Percentiles rank a stretch among this genome's conserved stretches.
Conservation (phyloP, 2,329 filamentous ascomycete genomes). For the Aulographum hederae region DNA sequence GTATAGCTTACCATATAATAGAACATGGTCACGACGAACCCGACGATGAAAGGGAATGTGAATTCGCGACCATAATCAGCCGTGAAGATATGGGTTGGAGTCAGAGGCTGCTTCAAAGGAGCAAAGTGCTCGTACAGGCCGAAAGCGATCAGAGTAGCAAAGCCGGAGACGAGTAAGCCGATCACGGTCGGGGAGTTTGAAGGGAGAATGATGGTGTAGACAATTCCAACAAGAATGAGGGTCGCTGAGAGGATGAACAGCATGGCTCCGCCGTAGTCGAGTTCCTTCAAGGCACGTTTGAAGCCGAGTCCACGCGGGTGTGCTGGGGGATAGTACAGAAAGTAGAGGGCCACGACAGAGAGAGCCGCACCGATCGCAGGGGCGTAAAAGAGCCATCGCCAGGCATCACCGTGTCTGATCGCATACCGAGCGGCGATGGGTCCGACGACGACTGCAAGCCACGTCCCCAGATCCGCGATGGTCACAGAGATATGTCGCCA, state of each 20-base stretch:
- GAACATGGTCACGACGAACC: neutral
- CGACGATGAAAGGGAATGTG: neutral
- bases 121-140: neutral
- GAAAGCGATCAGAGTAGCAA: neutral
- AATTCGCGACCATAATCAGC: neutral
- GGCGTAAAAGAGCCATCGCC: conserved; percentile 28
- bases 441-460: conserved; percentile 26
- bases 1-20: conserved; percentile 2
- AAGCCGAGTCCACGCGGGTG: conserved; percentile 15
- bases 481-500: conserved; percentile 27
- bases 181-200: neutral
- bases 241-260: conserved; percentile 6
- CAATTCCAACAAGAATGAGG: conserved; percentile 5
- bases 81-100: neutral
- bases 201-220: neutral
- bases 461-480: conserved; percentile 22
- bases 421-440: conserved; percentile 27
- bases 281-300: conserved; percentile 6
- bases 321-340: conserved; percentile 22
- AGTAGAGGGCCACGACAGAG: conserved; percentile 24
- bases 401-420: conserved; percentile 17
- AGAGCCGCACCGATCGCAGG: conserved; percentile 24
- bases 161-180: neutral
- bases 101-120: neutral
- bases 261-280: conserved; percentile 7